Evolutionary conservation across 805 yeast genomes (phyloP), one percentile per base, ranked within the genome.

Genomic region (Wickerhamiella allomyrinae): DNA sequence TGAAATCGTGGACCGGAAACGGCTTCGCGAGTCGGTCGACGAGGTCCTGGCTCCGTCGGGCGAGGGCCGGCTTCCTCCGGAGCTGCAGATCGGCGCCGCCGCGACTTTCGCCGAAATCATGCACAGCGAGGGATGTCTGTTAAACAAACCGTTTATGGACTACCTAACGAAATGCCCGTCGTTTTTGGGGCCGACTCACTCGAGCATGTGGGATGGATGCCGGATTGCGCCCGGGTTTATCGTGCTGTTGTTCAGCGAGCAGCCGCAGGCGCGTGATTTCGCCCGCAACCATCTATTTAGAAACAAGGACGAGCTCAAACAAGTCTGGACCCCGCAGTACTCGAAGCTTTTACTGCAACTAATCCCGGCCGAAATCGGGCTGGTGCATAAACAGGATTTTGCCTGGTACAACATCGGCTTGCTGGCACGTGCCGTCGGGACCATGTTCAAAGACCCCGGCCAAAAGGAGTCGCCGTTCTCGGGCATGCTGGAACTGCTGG

Each of bases 161-260:
- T 27, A n/a, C 15, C 3, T 27, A 14, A n/a, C 31, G 17, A 27
- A 17, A 11, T 34, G 22, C 11, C 8, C 3, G 10, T 19, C 31
- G 5, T 27, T n/a, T 27, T 27, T 27, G 6, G n/a, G n/a, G n/a
- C n/a, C n/a, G n/a, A n/a, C n/a, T n/a, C n/a, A n/a, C n/a, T n/a
- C n/a, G n/a, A n/a, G n/a, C n/a, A n/a, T n/a, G n/a, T n/a, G n/a
- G n/a, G n/a, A n/a, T n/a, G n/a, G n/a, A n/a, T n/a, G n/a, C n/a
- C 4, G 7, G 3, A 3, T 22, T 14, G 38, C 36, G 2, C 44
- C 44, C 7, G 44, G 44, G 10, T 5, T 17, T 6, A n/a, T 41
- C 17, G 5, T 20, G 15, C 14, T 41, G 11, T 15, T 33, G 23
- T 41, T 41, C 15, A 29, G 34, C 10, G 20, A 29, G 2, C 17